Evolutionary conservation across 2,329 filamentous ascomycete genomes (phyloP), one percentile per base, ranked within the genome.

Genomic region (Alternaria postmessia): DNA sequence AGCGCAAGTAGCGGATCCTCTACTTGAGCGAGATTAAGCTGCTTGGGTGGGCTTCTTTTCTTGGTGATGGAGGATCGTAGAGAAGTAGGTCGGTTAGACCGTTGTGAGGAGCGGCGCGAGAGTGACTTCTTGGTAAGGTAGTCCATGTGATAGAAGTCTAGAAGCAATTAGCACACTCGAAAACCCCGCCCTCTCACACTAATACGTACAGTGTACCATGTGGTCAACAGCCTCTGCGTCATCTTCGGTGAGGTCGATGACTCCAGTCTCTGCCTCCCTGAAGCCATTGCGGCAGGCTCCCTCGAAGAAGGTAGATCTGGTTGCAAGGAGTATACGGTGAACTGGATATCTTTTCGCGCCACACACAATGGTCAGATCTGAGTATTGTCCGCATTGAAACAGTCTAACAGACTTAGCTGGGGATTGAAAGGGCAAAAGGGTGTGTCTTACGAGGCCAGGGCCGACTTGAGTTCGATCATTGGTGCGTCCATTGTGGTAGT

Each of bases 261-360:
- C 65, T 28, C 78, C 76, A 30, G 75, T 75, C 42, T 75, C 59
- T 48, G 77, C 68, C 61, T 80, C 78, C 46, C 63, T 64, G 62
- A 79, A 80, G 24, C 75, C 70, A 53, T 73, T 73, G 59, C 77
- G 73, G 62, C 78, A 78, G 32, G 79, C 75, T 39, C 78, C 80
- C 42, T 77, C 75, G 64, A 82, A 82, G 71, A 84, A 84, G 22
- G 76, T 78, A 38, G 81, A 82, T 48, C 82, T 74, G 38, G 82
- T 82, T 71, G 82, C 83, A 48, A 84, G 70, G 43, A 84, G 79
- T 6, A 80, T 81, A 64, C 79, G 78, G 67, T 84, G 82, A 11
- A 83, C 81, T 28, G 72, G 73, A 74, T 81, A 84, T 76, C 77
- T 79, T 73, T 77, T 78, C 59, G 71, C 69, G 59, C 81, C 80